A percentile compares a stretch with the other conserved stretches of the same genome.
Conservation (phyloP, 257 asterid genomes). For the Mentha longifolia region DNA sequence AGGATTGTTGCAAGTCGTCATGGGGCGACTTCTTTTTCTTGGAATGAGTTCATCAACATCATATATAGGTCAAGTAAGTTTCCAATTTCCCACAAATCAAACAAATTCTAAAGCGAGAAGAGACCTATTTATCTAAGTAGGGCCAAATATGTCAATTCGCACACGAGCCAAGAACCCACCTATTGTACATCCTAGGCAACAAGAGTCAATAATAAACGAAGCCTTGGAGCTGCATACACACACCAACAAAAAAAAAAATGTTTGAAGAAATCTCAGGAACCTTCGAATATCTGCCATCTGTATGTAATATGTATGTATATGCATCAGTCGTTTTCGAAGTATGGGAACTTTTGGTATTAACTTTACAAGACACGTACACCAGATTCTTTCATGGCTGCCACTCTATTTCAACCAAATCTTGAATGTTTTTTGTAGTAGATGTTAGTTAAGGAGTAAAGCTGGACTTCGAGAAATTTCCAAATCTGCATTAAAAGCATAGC, state of each 20-base stretch:
- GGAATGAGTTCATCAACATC: slow-evolving; percentile 4
- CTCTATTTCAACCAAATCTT: slow-evolving; percentile 16
- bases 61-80: not conserved
- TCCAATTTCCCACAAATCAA: not conserved
- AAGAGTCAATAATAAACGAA: slow-evolving; percentile 34
- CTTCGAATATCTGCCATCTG: not conserved
- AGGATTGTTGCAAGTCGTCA: not conserved
- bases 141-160: slow-evolving; percentile 10
- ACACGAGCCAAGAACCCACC: not conserved
- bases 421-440: slow-evolving; percentile 14
- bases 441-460: slow-evolving; percentile 25
- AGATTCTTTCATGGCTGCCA: not conserved
- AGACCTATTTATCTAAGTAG: not conserved
- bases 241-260: not conserved
- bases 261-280: not conserved
- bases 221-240: slow-evolving; percentile 31
- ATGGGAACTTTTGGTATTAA: slow-evolving; percentile 7
- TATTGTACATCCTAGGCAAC: slow-evolving; percentile 28
- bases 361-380: not conserved
- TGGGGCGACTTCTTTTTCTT: not conserved
- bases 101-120: no score
- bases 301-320: not conserved
- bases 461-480: slow-evolving; percentile 4
- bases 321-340: slow-evolving; percentile 12
- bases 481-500: slow-evolving; percentile 28